Conservation (phyloP, 768 basidiomycete genomes). For the Rhodocollybia butyracea region DNA sequence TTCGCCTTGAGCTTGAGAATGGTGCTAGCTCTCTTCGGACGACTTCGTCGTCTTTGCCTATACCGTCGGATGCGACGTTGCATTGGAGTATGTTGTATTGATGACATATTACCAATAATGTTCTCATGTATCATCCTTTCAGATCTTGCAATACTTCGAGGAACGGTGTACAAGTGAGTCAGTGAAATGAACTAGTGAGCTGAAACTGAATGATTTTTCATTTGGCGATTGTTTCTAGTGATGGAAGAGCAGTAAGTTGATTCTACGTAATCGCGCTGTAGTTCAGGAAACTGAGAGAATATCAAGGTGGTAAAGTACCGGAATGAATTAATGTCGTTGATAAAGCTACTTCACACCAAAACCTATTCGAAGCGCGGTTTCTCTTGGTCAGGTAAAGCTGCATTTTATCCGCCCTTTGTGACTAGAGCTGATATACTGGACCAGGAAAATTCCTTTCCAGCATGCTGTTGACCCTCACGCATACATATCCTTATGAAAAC, state of each 20-base stretch:
- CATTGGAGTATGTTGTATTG: conserved; percentile 68
- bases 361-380: conserved; percentile 79
- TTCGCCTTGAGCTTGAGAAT: conserved; percentile 74
- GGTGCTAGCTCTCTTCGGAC: conserved; percentile 77
- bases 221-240: no score
- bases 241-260: conserved; percentile 56
- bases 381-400: conserved; percentile 75
- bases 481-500: conserved; percentile 79
- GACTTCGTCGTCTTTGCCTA: conserved; percentile 63
- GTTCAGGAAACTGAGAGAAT: background rate
- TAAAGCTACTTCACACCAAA: conserved; percentile 64
- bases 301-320: conserved; percentile 63
- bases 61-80: conserved; percentile 80
- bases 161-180: conserved; percentile 81
- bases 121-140: conserved; percentile 11
- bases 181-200: no score
- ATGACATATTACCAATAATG: background rate
- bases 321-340: conserved; percentile 55
- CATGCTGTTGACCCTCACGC: conserved; percentile 68
- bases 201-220: no score
- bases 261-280: no score
- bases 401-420: no score
- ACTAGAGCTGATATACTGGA: no score
- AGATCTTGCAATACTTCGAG: conserved; percentile 76
- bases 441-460: conserved; percentile 77